Conservation (phyloP, 177 flowering plant species). For the Vitis hybrid region DNA sequence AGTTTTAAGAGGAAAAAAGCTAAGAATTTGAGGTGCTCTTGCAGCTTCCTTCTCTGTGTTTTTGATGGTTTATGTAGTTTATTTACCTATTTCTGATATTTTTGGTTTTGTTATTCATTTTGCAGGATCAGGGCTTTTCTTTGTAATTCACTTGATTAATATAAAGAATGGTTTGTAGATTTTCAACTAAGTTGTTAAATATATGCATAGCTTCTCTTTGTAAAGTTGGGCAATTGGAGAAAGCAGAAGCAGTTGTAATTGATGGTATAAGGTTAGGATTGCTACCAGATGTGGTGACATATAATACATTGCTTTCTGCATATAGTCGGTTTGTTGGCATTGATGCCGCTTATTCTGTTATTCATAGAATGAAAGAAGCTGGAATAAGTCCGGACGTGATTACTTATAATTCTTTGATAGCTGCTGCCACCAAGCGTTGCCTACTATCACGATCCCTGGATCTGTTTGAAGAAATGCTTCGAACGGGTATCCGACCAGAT, state of each 20-base stretch:
- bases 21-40: too few species aligned
- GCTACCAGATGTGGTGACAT: slow-evolving; percentile 73
- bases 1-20: too few species aligned
- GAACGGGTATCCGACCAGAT: slow-evolving; percentile 59
- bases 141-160: not conserved
- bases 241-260: slow-evolving; percentile 64
- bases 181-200: slow-evolving; percentile 69
- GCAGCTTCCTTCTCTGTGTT: too few species aligned
- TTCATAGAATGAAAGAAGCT: slow-evolving; percentile 67
- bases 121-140: too few species aligned
- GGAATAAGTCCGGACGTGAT: slow-evolving; percentile 66
- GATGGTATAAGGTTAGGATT: slow-evolving; percentile 77
- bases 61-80: too few species aligned
- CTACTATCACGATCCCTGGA: slow-evolving; percentile 33
- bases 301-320: slow-evolving; percentile 70
- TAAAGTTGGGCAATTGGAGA: slow-evolving; percentile 51
- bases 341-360: slow-evolving; percentile 63
- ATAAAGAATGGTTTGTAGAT: slow-evolving; percentile 36
- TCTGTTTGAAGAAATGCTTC: slow-evolving; percentile 75
- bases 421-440: slow-evolving; percentile 49
- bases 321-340: slow-evolving; percentile 55
- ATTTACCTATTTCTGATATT: too few species aligned
- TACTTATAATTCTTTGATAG: slow-evolving; percentile 76
- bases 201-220: slow-evolving; percentile 73
- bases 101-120: too few species aligned